Evolutionary conservation across 345 rosid species (phyloP).

Genomic region (Eucalyptus cladocalyx): DNA sequence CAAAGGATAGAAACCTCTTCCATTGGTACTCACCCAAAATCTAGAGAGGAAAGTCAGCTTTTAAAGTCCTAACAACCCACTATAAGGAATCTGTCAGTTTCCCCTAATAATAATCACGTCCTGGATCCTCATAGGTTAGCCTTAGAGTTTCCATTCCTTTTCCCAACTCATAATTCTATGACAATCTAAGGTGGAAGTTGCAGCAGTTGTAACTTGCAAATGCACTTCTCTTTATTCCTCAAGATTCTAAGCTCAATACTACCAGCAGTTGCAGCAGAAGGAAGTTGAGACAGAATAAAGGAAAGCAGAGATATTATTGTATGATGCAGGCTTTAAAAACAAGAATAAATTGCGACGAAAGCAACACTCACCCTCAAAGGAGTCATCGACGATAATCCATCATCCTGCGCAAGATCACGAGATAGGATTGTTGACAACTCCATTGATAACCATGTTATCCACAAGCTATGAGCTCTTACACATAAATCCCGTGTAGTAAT

Average conservation of each 20-base stretch:
- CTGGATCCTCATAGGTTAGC: neutral
- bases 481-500: constrained; percentile 52
- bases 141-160: neutral
- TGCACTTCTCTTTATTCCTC: neutral
- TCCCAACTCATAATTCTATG: neutral
- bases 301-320: neutral
- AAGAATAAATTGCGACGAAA: neutral
- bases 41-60: neutral
- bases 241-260: neutral
- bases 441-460: constrained; percentile 86
- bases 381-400: constrained; percentile 65
- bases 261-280: neutral
- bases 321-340: neutral
- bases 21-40: neutral
- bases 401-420: constrained; percentile 61
- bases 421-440: constrained; percentile 75
- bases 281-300: neutral
- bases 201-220: neutral
- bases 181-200: neutral
- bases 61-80: neutral
- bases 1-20: neutral
- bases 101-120: neutral
- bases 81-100: neutral
- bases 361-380: constrained; percentile 56
- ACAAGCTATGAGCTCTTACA: constrained; percentile 78